These are phyloP conservation scores for Argentina anserina DNA, from an alignment of 306 rosid species.

Conservation along the genomic window DNA sequence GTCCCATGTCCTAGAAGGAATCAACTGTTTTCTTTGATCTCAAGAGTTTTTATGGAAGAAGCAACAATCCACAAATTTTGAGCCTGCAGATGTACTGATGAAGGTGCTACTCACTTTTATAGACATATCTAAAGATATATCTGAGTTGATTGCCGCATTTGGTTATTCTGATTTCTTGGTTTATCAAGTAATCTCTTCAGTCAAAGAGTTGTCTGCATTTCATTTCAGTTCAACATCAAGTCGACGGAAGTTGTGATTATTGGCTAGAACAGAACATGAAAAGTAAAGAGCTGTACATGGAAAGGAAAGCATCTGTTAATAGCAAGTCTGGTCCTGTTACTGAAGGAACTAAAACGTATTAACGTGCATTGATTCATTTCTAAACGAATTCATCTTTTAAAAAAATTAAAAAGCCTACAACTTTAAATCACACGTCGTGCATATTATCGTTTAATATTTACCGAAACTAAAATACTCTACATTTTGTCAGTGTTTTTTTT, in stretches of 20 bases:
- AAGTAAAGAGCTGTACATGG: slow-evolving; percentile 36
- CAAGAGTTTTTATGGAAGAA: slow-evolving; percentile 28
- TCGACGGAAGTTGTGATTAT: slow-evolving; percentile 44
- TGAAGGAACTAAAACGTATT: slow-evolving; percentile 15
- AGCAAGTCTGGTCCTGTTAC: slow-evolving; percentile 37
- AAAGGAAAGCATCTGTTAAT: slow-evolving; percentile 26
- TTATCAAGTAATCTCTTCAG: slow-evolving; percentile 31
- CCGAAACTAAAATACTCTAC: too few species aligned
- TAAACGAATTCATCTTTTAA: neutral
- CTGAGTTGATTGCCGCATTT: slow-evolving; percentile 33
- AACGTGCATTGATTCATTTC: neutral
- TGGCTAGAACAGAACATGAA: neutral
- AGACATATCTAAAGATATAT: slow-evolving; percentile 21
- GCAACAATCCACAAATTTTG: slow-evolving; percentile 26
- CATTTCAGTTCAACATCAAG: slow-evolving; percentile 32
- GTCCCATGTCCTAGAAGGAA: slow-evolving; percentile 23
- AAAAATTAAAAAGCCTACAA: too few species aligned
- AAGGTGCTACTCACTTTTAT: slow-evolving; percentile 21
- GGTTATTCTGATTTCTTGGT: slow-evolving; percentile 31
- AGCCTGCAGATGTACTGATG: slow-evolving; percentile 44
- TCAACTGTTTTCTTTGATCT: slow-evolving; percentile 26
- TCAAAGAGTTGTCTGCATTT: slow-evolving; percentile 27
- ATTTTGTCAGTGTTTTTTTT: too few species aligned
- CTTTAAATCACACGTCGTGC: too few species aligned
- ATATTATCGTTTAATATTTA: too few species aligned